Evolutionary conservation across 2,329 filamentous ascomycete genomes (phyloP).

Genomic region (Beauveria caledonica): DNA sequence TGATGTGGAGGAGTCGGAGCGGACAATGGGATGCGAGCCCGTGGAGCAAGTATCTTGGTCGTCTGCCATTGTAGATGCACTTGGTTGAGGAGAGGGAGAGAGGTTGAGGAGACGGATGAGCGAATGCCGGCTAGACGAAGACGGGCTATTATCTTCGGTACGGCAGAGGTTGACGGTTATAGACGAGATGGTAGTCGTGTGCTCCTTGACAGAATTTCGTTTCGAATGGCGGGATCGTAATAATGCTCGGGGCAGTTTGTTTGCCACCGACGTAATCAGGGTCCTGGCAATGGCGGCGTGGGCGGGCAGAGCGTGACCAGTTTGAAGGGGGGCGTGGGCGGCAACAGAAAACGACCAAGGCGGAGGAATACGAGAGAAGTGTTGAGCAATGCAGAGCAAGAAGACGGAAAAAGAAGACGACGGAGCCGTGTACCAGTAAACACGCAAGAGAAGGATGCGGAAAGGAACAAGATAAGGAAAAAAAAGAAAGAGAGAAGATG

Average conservation of each 20-base stretch:
- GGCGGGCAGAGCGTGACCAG: slow-evolving; percentile 4
- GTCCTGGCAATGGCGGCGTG: slow-evolving; percentile 4
- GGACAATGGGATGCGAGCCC: slow-evolving; percentile 26
- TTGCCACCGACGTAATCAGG: slow-evolving; percentile 12
- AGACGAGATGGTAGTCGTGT: not conserved
- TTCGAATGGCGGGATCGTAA: not conserved
- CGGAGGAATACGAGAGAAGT: not conserved
- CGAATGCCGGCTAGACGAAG: not conserved
- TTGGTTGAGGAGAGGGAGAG: not conserved
- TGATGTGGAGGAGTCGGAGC: slow-evolving; percentile 29
- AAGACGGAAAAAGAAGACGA: not conserved
- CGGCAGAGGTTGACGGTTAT: not conserved
- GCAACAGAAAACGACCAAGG: not conserved
- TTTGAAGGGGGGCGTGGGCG: not conserved
- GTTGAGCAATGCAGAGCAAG: not conserved
- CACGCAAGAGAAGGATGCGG: not conserved
- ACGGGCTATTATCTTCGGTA: not conserved
- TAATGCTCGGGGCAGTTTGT: not conserved
- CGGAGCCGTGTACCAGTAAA: not conserved
- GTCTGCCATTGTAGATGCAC: slow-evolving; percentile 15
- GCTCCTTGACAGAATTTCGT: not conserved
- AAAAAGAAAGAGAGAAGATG: not conserved
- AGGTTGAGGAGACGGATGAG: not conserved
- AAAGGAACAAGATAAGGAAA: not conserved
- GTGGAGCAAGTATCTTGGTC: slow-evolving; percentile 16